Percentiles rank a stretch among this genome's conserved stretches.
Conservation (phyloP, 495 filamentous ascomycete genomes). For the Penicillium cosmopolitanum region DNA sequence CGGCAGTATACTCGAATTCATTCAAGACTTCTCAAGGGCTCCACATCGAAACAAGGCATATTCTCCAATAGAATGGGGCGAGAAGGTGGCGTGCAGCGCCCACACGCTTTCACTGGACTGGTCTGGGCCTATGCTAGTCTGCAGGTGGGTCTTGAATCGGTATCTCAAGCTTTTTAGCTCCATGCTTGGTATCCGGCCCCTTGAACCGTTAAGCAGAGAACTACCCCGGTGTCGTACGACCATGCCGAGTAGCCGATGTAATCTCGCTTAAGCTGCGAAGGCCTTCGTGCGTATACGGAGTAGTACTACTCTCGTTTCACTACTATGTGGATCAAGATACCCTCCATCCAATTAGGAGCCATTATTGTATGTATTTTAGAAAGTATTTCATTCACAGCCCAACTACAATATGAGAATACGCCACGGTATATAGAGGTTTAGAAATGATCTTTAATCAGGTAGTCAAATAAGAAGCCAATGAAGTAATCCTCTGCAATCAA, state of each 20-base stretch:
- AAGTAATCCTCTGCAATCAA: background rate
- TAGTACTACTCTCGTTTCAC: too few species aligned
- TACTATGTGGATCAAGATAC: too few species aligned
- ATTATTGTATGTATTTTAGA: too few species aligned
- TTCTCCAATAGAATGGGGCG: background rate
- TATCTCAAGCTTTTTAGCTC: background rate
- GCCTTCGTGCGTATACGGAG: too few species aligned
- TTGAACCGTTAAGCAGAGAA: background rate
- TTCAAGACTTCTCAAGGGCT: background rate
- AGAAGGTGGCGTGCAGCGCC: background rate
- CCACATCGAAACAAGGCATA: background rate
- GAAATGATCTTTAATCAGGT: too few species aligned
- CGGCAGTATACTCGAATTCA: background rate
- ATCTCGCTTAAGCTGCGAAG: too few species aligned
- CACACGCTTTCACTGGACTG: background rate
- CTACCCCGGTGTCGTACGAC: background rate
- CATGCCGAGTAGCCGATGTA: too few species aligned
- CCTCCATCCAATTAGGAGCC: too few species aligned
- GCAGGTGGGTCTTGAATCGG: background rate
- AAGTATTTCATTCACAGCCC: too few species aligned
- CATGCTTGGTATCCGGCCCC: background rate
- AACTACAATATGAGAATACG: too few species aligned
- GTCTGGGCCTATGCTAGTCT: background rate
- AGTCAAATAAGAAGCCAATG: background rate
- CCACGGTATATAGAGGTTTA: too few species aligned